Conservation (phyloP, 2,329 filamentous ascomycete genomes). For the Arachnomyces sp. region DNA sequence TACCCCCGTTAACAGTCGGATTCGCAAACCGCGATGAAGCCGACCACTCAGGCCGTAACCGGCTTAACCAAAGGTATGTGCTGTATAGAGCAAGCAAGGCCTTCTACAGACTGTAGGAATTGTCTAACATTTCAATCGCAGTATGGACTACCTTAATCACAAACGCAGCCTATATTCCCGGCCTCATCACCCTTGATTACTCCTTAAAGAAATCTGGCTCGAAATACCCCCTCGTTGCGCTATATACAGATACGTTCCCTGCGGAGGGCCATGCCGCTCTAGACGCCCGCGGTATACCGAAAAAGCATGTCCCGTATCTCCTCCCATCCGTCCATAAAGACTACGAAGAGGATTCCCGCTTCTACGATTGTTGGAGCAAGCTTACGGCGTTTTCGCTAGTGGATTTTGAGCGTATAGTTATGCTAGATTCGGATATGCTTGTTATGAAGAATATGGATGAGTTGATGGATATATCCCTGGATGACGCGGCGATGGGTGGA, state of each 20-base stretch:
- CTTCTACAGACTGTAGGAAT: too few relatives aligned
- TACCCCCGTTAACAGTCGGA: too few relatives aligned
- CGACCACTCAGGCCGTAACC: too few relatives aligned
- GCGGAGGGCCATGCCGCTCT: constrained; percentile 60
- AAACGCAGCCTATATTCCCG: constrained; percentile 71
- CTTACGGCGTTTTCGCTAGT: constrained; percentile 67
- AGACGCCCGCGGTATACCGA: constrained; percentile 58
- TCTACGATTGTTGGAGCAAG: constrained; percentile 88
- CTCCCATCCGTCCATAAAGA: constrained; percentile 57
- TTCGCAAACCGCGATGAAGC: too few relatives aligned
- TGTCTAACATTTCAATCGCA: constrained; percentile 22
- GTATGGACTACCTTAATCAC: constrained; percentile 87
- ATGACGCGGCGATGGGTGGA: constrained; percentile 44
- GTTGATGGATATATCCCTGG: constrained; percentile 73
- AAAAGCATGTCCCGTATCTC: constrained; percentile 63
- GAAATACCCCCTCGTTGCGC: constrained; percentile 68
- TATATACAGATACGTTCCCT: constrained; percentile 74
- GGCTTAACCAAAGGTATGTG: too few relatives aligned
- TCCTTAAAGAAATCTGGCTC: constrained; percentile 59
- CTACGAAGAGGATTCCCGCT: constrained; percentile 70
- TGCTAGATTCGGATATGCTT: constrained; percentile 84
- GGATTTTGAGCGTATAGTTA: constrained; percentile 71
- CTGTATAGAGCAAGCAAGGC: too few relatives aligned
- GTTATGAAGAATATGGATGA: constrained; percentile 81
- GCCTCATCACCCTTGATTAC: constrained; percentile 72